Conservation (phyloP, 768 basidiomycete genomes). For the Cytidiella melzeri region DNA sequence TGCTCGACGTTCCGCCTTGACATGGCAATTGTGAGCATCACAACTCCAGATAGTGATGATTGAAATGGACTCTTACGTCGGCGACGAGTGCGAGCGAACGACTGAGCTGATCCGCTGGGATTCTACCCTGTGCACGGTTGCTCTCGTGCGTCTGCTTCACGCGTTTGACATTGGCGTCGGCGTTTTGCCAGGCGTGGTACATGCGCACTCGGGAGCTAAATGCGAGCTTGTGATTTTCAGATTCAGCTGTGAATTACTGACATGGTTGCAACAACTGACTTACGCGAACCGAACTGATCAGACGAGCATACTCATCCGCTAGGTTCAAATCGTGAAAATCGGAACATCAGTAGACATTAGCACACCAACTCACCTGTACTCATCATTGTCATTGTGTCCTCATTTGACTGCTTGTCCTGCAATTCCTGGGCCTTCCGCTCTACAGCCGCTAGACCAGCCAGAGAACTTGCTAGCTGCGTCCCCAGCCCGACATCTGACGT, state of each 20-base stretch:
- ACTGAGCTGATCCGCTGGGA: conserved; percentile 63
- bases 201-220: conserved; percentile 83
- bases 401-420: conserved; percentile 68
- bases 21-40: neutral
- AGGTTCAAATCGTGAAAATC: neutral
- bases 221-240: conserved; percentile 55
- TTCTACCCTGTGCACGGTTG: conserved; percentile 68
- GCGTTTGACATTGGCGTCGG: conserved; percentile 69
- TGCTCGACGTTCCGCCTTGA: conserved; percentile 77
- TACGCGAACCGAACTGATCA: conserved; percentile 83
- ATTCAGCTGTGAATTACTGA: neutral
- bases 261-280: conserved; percentile 23
- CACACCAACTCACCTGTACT: conserved; percentile 47
- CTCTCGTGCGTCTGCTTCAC: conserved; percentile 77
- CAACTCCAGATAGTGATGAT: neutral
- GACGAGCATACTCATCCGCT: conserved; percentile 90
- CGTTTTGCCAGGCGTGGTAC: conserved; percentile 74
- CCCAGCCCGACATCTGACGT: conserved; percentile 59
- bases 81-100: conserved; percentile 74
- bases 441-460: conserved; percentile 68
- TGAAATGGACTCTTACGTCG: conserved; percentile 44
- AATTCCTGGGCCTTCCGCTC: conserved; percentile 69
- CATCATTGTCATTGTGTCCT: conserved; percentile 78
- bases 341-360: neutral
- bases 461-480: conserved; percentile 61